Conservation (phyloP, 2,329 filamentous ascomycete genomes). For the Amauroascus niger region DNA sequence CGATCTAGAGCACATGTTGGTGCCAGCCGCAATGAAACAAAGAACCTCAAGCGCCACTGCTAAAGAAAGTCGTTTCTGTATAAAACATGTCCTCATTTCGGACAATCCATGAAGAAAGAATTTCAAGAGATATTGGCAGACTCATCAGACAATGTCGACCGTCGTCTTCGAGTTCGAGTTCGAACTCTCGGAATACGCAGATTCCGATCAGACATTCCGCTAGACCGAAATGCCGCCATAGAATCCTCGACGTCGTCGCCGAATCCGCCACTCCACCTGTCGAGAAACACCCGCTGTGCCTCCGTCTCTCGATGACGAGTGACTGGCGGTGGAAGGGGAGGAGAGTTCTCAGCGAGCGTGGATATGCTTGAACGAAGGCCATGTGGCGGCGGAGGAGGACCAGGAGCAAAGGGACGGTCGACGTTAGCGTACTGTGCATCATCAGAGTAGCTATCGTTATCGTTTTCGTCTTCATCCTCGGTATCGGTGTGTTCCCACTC, state of each 20-base stretch:
- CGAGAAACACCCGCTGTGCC: slow-evolving; percentile 32
- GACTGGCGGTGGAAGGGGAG: slow-evolving; percentile 22
- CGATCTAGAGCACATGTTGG: too few relatives aligned
- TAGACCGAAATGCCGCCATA: slow-evolving; percentile 23
- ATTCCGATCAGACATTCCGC: slow-evolving; percentile 26
- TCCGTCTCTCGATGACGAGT: slow-evolving; percentile 28
- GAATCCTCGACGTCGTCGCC: slow-evolving; percentile 19
- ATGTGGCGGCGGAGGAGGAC: neutral
- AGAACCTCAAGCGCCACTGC: neutral
- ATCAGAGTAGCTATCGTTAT: neutral
- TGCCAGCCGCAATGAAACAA: too few relatives aligned
- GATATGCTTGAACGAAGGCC: slow-evolving; percentile 13
- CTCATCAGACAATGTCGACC: slow-evolving; percentile 2
- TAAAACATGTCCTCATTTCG: too few relatives aligned
- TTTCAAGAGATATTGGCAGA: slow-evolving; percentile 1
- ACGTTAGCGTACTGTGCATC: slow-evolving; percentile 2
- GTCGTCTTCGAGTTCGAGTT: slow-evolving; percentile 6
- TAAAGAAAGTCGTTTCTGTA: neutral
- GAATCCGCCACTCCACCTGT: slow-evolving; percentile 33
- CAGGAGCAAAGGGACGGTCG: slow-evolving; percentile 1
- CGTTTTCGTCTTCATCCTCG: slow-evolving; percentile 37
- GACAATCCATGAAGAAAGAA: neutral
- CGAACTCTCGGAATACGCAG: slow-evolving; percentile 12
- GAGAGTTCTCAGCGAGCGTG: slow-evolving; percentile 22
- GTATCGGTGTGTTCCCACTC: slow-evolving; percentile 72